Evolutionary conservation across 1,284 basidiomycete species (phyloP).

Genomic region (Leccinum insigne): DNA sequence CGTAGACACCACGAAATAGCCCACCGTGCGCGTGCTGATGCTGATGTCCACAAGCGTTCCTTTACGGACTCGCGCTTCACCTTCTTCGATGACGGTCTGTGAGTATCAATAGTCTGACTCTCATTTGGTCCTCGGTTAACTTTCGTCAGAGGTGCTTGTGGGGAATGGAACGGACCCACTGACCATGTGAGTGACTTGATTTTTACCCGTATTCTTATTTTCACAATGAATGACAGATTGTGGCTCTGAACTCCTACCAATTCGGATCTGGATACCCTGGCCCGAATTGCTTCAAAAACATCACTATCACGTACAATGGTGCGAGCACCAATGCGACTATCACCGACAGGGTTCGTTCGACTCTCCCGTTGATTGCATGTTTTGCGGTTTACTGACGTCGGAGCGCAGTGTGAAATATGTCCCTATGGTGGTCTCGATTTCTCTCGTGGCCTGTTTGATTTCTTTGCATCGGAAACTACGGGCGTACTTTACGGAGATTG

Average conservation of each 20-base stretch:
- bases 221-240: constrained; percentile 38
- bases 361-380: not conserved
- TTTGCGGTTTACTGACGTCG: constrained; percentile 4
- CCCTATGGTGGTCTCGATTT: constrained; percentile 78
- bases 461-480: constrained; percentile 44
- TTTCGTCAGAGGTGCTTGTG: constrained; percentile 54
- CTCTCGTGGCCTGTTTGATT: constrained; percentile 70
- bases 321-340: constrained; percentile 60
- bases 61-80: constrained; percentile 41
- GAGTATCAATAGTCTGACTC: constrained; percentile 26
- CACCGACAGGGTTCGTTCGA: constrained; percentile 55
- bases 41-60: constrained; percentile 38
- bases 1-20: constrained; percentile 36
- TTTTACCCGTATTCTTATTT: not conserved
- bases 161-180: constrained; percentile 38
- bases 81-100: constrained; percentile 59
- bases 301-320: constrained; percentile 65
- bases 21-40: constrained; percentile 39
- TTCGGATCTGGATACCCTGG: constrained; percentile 58
- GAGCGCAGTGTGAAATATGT: constrained; percentile 66
- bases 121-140: not conserved
- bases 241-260: constrained; percentile 48
- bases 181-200: constrained; percentile 49
- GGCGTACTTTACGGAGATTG: constrained; percentile 63
- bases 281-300: constrained; percentile 57